Evolutionary conservation across 1,284 basidiomycete genomes (phyloP), one percentile per base, ranked within the genome.

Genomic region (Cerioporus squamosus): DNA sequence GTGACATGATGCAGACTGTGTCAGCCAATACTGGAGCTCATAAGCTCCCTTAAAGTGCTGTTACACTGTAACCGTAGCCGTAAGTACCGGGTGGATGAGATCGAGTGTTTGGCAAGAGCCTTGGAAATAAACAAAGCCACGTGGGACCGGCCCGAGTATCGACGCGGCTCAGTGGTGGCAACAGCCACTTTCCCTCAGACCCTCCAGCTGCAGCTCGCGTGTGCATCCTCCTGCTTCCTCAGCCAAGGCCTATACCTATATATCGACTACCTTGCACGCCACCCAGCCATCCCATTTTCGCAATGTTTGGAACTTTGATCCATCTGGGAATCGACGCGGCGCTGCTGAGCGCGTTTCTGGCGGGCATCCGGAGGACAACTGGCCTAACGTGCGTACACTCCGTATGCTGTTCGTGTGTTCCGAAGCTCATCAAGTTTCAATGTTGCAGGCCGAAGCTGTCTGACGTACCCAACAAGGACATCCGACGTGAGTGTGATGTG

Each of bases 391-490:
- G 75, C 60, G 89, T 78, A 15, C 39, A 9, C 22, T 24, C 22
- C 5, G 14, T 36, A 26, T 39, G n/a, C 18, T 45, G 9, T 4
- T 15, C n/a, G 31, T 31, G 31, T 4, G 15, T 51, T 29, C 22
- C 20, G n/a, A 10, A 17, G 20, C 17, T 49, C 48, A 60, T 29
- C 14, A 2, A 26, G 24, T 14, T 6, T 29, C 40, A 33, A 10
- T 5, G 20, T 17, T 49, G 20, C 62, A 92, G 90, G 22, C 90
- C 87, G 51, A 86, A 85, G 22, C 71, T 94, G 15, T 75, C 82
- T 1, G 83, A 84, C 67, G 86, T 94, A 1, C 87, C 88, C 9
- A 93, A 93, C 79, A 94, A 94, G 71, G 91, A 94, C 66, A 70
- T 93, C 33, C 85, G 91, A 42, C 87, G 91, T 93, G 71, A 75